These are phyloP conservation scores for Setaria viridis DNA, from an alignment of 202 grass and related monocot genomes.

Conservation along the genomic window DNA sequence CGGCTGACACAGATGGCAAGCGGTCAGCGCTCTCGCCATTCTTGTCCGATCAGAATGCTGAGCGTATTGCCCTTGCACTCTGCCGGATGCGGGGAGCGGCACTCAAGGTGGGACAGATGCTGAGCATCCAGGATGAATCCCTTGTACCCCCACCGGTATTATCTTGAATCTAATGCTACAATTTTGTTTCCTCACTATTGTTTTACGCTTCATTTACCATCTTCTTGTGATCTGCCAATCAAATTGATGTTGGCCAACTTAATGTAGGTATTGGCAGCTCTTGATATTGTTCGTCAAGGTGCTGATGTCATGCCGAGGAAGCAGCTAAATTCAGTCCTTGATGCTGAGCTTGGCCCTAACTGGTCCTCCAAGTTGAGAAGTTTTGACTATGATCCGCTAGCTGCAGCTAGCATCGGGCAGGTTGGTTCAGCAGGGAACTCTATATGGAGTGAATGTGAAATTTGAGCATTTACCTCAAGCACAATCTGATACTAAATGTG, in stretches of 20 bases:
- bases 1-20: slow-evolving; percentile 56
- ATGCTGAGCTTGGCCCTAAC: slow-evolving; percentile 70
- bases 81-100: slow-evolving; percentile 97
- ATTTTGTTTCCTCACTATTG: not conserved
- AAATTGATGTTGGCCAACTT: slow-evolving; percentile 28
- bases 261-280: slow-evolving; percentile 80
- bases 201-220: slow-evolving; percentile 6
- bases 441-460: not conserved
- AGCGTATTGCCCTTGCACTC: slow-evolving; percentile 83
- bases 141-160: slow-evolving; percentile 87
- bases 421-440: slow-evolving; percentile 32
- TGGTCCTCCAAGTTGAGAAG: slow-evolving; percentile 89
- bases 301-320: slow-evolving; percentile 95
- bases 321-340: slow-evolving; percentile 82
- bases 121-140: slow-evolving; percentile 98
- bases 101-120: slow-evolving; percentile 90
- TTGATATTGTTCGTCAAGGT: slow-evolving; percentile 97
- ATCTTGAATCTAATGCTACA: slow-evolving; percentile 18
- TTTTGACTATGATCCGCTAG: slow-evolving; percentile 91
- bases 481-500: slow-evolving; percentile 10
- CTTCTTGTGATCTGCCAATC: slow-evolving; percentile 15
- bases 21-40: slow-evolving; percentile 79
- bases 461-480: slow-evolving; percentile 20
- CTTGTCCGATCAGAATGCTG: slow-evolving; percentile 92
- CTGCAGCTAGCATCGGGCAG: slow-evolving; percentile 90